Evolutionary conservation across 2,329 filamentous ascomycete genomes (phyloP), one percentile per base, ranked within the genome.

Genomic region (Fonsecaea multimorphosa): DNA sequence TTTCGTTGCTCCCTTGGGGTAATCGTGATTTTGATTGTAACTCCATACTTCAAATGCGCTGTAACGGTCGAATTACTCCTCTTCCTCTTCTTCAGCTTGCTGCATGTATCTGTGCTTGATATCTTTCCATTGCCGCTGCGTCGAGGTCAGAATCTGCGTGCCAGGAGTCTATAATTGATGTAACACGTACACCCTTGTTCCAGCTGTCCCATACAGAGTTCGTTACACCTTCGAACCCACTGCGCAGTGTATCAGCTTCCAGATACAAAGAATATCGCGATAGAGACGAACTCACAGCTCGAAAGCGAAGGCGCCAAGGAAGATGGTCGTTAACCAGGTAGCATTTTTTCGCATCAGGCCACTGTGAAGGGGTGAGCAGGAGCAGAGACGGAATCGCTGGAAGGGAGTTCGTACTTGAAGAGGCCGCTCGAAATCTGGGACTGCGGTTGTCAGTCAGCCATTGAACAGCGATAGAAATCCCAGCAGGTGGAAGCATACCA

Each of bases 91-190:
- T 71, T 91, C 89, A 63, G 84, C 86, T 66, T 85, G 84, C 81
- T 91, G 82, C 75, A 96, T 80, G 81, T 97, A 99, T 81, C 86
- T 89, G 80, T 89, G 83, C 83, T 96, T 94, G 84, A 99, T 97
- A 80, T 99, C 95, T 87, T 97, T 97, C 95, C 95, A 98, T 96
- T 97, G 94, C 77, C 94, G 92, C 94, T 98, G 77, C 74, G 11
- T 22, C 46, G 59, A 65, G n/a, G 60, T 65, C 55, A 63, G 46
- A 40, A 27, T 9, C 44, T 34, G 38, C 14, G 51, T 55, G 14
- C 16, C 19, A 59, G 46, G 54, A 29, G 12, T 19, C n/a, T 31
- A 8, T 58, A 34, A 24, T 40, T 16, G 6, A 49, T 5, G 32
- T 22, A 22, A 19, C 19, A 89, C 91, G 77, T 92, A 97, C 94